Base-by-base conservation (phyloP, 2,329 filamentous ascomycete species). In the Ceratocystis diversiconidia region DNA sequence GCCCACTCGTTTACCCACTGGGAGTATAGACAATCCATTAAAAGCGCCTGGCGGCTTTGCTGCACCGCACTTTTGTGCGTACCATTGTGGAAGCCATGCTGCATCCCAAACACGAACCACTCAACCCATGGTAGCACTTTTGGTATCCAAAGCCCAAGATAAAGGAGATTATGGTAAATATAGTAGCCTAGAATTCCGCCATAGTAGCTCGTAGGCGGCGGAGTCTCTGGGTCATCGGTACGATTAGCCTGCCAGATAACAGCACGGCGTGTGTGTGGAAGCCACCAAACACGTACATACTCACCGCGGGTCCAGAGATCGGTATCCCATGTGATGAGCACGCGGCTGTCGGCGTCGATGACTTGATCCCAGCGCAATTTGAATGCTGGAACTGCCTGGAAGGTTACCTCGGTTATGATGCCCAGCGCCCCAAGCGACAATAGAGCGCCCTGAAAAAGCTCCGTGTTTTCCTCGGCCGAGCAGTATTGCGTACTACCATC, bases 1-100 rank as follows among this genome's bases (percentile, higher is more conserved):
- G 92, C 92, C 94, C 94, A 99, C 74, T 99, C 94, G 74, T 99
- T 96, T 69, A 99, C 94, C 71, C 90, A 96, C 73, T 99, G 94
- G n/a, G 89, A 92, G 79, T 96, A 99, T 5, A 97, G 82, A 72
- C 94, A 99, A 78, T 99, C 94, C 89, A 99, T 92, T 63, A 96
- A 80, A 59, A 97, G 82, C 12, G 91, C 92, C 69, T 87, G 79
- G 67, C 88, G 85, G 69, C 88, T 88, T 25, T 87, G 85, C 75
- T 96, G 88, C 19, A 96, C 83, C 5, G 88, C 92, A n/a, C 81
- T 80, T 50, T 85, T 87, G 63, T 81, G 80, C 2, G 80, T 81
- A 62, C 85, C 85, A 68, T 89, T 83, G 43, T 79, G 79, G 80
- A 96, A 96, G 63, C 92, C 92, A 74, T 96, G 97, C 75, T 97